A percentile compares a stretch with the other conserved stretches of the same genome.
These are phyloP conservation scores for Ophiostoma perfectum DNA, from an alignment of 2,329 filamentous ascomycete genomes.

Conservation along the genomic window DNA sequence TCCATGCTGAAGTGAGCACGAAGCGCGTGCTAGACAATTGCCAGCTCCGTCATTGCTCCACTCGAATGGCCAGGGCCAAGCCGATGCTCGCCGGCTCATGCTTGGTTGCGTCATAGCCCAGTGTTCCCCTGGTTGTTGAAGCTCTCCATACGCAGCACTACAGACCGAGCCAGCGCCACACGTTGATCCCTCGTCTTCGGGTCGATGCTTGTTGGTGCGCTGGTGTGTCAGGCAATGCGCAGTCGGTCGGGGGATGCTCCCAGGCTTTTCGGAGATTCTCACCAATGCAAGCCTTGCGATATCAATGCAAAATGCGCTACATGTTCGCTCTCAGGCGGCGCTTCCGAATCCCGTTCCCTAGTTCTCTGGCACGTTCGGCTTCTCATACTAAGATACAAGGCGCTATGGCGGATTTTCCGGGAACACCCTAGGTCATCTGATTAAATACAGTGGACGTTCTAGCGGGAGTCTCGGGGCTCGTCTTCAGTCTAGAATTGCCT, in stretches of 20 bases:
- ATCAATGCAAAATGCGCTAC: background rate
- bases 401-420: background rate
- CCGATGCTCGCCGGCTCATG: background rate
- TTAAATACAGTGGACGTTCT: background rate
- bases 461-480: background rate
- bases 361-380: background rate
- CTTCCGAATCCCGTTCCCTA: background rate
- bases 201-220: too few relatives aligned
- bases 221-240: too few relatives aligned
- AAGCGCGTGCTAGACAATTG: too few relatives aligned
- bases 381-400: background rate
- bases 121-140: background rate
- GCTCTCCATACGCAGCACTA: background rate
- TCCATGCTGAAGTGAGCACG: too few relatives aligned
- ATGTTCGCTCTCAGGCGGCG: conserved; percentile 3
- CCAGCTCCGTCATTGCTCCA: background rate
- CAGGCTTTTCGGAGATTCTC: background rate
- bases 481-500: too few relatives aligned
- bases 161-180: background rate
- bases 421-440: background rate
- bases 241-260: too few relatives aligned
- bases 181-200: too few relatives aligned
- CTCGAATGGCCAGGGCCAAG: background rate
- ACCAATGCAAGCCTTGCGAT: background rate
- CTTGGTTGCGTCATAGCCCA: conserved; percentile 13